These are phyloP conservation scores for Microstegium vimineum DNA, from an alignment of 176 grass and related monocot species.

Conservation along the genomic window DNA sequence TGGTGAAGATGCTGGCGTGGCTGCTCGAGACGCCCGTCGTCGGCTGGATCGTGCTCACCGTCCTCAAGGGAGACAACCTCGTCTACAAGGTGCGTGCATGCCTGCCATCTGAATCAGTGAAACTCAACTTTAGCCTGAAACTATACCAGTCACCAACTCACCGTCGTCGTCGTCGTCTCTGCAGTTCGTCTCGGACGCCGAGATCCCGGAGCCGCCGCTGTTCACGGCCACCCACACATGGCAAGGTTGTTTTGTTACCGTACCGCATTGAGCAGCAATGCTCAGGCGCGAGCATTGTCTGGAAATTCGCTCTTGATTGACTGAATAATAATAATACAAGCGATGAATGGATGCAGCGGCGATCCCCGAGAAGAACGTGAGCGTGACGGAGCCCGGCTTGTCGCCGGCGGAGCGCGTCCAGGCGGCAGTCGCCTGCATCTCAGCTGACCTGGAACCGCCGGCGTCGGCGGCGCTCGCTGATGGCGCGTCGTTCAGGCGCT, in stretches of 20 bases:
- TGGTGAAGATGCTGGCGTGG: slow-evolving; percentile 86
- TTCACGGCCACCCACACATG: slow-evolving; percentile 55
- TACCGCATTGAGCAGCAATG: no score
- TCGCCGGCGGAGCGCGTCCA: slow-evolving; percentile 51
- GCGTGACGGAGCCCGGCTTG: slow-evolving; percentile 29
- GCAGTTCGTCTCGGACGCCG: slow-evolving; percentile 72
- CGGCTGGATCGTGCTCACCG: slow-evolving; percentile 45
- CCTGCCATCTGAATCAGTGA: background rate
- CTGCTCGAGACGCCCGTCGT: slow-evolving; percentile 59
- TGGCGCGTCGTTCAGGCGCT: slow-evolving; percentile 29
- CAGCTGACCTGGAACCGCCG: slow-evolving; percentile 27
- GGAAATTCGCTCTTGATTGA: background rate
- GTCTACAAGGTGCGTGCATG: slow-evolving; percentile 70
- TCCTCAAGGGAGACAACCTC: slow-evolving; percentile 82
- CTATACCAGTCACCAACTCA: background rate
- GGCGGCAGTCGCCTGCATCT: slow-evolving; percentile 47
- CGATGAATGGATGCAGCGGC: slow-evolving; percentile 41
- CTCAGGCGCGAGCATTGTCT: no score
- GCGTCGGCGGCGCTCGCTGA: no score
- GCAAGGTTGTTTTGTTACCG: slow-evolving; percentile 57
- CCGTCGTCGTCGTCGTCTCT: background rate
- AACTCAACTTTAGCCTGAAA: background rate
- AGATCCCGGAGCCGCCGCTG: slow-evolving; percentile 72
- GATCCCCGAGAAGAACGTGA: slow-evolving; percentile 54
- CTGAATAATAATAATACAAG: no score